Percentiles rank a stretch among this genome's conserved stretches.
These are phyloP conservation scores for Cryptococcus sp. DNA, from an alignment of 1,284 basidiomycete species.

Conservation along the genomic window DNA sequence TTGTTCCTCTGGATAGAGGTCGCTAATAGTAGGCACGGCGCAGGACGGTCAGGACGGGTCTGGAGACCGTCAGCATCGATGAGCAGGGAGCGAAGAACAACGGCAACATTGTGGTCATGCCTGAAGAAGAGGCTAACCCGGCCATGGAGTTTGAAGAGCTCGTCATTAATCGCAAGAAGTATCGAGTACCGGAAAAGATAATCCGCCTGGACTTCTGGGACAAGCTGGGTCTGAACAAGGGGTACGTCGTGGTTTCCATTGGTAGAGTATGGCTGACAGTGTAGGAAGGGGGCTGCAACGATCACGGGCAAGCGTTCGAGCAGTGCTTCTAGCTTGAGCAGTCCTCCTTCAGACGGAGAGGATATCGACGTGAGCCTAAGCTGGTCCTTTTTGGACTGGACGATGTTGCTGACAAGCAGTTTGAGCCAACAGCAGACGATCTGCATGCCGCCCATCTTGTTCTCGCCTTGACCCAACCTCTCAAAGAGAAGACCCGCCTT, in stretches of 20 bases:
- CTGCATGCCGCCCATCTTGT: constrained; percentile 29
- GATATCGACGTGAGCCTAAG: too few relatives aligned
- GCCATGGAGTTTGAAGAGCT: constrained; percentile 48
- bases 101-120: constrained; percentile 83
- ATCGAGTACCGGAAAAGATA: constrained; percentile 87
- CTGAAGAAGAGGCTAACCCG: constrained; percentile 49
- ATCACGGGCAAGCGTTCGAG: neutral
- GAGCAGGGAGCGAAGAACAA: constrained; percentile 73
- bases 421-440: constrained; percentile 18
- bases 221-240: constrained; percentile 54
- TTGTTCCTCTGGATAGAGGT: too few relatives aligned
- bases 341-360: too few relatives aligned
- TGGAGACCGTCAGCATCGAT: constrained; percentile 62
- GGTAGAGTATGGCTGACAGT: neutral
- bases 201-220: constrained; percentile 95
- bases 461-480: constrained; percentile 5
- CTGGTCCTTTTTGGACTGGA: neutral
- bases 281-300: neutral
- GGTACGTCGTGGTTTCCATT: constrained; percentile 2
- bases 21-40: constrained; percentile 58
- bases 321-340: too few relatives aligned
- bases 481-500: too few relatives aligned
- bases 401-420: neutral
- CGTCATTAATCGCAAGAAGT: constrained; percentile 60
- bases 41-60: constrained; percentile 65